Conservation (phyloP, 2,329 filamentous ascomycete genomes). For the Penicillium oxalicum region DNA sequence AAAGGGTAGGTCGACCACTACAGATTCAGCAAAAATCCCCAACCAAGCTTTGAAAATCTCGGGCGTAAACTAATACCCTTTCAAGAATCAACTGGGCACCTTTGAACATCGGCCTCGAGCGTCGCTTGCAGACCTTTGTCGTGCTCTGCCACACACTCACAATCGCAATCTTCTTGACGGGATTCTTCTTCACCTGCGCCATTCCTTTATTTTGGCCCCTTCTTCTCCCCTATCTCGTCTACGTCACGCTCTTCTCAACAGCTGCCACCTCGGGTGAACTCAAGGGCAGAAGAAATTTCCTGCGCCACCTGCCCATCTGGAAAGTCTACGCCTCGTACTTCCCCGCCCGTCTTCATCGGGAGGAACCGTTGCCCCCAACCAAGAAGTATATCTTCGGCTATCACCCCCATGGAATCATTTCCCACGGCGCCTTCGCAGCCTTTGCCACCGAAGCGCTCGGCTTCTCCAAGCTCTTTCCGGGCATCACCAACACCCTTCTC, state of each 20-base stretch:
- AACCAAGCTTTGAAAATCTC: not conserved
- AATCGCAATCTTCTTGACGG: constrained; percentile 63
- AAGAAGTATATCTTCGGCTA: constrained; percentile 96
- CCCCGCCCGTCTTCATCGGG: constrained; percentile 80
- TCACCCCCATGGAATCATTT: constrained; percentile 96
- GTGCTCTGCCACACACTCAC: constrained; percentile 68
- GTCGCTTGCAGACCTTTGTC: constrained; percentile 70
- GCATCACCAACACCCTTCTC: constrained; percentile 86
- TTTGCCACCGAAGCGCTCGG: constrained; percentile 87
- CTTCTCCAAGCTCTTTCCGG: constrained; percentile 81
- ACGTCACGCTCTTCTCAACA: constrained; percentile 69
- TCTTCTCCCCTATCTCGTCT: constrained; percentile 70
- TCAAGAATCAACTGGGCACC: constrained; percentile 76
- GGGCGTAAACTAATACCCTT: constrained; percentile 2
- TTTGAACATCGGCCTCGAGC: constrained; percentile 62
- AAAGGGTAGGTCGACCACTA: constrained; percentile 10
- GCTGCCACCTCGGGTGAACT: constrained; percentile 70
- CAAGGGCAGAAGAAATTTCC: constrained; percentile 64
- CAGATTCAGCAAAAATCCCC: not conserved
- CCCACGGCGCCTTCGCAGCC: constrained; percentile 86
- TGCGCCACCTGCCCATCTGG: constrained; percentile 73
- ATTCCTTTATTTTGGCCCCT: constrained; percentile 89
- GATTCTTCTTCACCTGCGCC: constrained; percentile 86
- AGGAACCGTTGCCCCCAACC: constrained; percentile 67
- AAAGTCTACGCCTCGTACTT: constrained; percentile 88